A percentile compares a stretch with the other conserved stretches of the same genome.
phyloP scores from a whole-genome alignment of 805 yeast genomes.

The Candida bentonensis region DNA sequence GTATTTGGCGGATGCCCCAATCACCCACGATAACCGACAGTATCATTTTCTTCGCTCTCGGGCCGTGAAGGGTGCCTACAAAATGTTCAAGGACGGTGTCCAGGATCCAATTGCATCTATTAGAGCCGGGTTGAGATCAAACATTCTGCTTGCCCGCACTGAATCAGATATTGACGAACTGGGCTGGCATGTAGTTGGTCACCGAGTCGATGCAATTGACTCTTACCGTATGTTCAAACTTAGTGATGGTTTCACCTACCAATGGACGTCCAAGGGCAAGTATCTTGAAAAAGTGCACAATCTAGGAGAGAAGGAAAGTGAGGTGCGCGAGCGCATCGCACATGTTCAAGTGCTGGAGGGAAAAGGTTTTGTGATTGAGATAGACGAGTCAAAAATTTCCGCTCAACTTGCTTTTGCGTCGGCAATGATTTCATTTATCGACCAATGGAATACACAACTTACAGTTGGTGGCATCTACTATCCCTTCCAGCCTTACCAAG shows the following conservation, averaged over 20 bases:
- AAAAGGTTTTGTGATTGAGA: slow-evolving; percentile 39
- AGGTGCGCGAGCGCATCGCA: slow-evolving; percentile 51
- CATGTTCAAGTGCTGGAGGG: slow-evolving; percentile 43
- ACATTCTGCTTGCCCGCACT: slow-evolving; percentile 40
- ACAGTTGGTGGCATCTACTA: slow-evolving; percentile 54
- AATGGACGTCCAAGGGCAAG: slow-evolving; percentile 50
- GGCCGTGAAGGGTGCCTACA: slow-evolving; percentile 54
- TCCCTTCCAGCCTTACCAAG: slow-evolving; percentile 21
- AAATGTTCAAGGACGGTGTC: slow-evolving; percentile 41
- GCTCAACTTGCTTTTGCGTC: slow-evolving; percentile 40
- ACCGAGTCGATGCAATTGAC: slow-evolving; percentile 47
- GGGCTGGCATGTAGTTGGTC: slow-evolving; percentile 51
- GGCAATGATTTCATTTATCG: slow-evolving; percentile 47
- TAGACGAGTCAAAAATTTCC: slow-evolving; percentile 43
- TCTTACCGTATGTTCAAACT: slow-evolving; percentile 46
- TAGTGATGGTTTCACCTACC: slow-evolving; percentile 46
- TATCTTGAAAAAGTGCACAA: slow-evolving; percentile 44
- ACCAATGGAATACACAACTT: slow-evolving; percentile 51
- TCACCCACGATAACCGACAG: slow-evolving; percentile 23
- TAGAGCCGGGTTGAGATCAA: slow-evolving; percentile 48
- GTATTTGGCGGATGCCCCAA: slow-evolving; percentile 28
- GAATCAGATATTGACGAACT: slow-evolving; percentile 37
- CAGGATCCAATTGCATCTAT: slow-evolving; percentile 40
- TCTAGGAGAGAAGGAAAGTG: slow-evolving; percentile 50
- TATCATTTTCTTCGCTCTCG: slow-evolving; percentile 48